Evolutionary conservation across 768 basidiomycete genomes (phyloP).

Genomic region (Pisolithus marmoratus): DNA sequence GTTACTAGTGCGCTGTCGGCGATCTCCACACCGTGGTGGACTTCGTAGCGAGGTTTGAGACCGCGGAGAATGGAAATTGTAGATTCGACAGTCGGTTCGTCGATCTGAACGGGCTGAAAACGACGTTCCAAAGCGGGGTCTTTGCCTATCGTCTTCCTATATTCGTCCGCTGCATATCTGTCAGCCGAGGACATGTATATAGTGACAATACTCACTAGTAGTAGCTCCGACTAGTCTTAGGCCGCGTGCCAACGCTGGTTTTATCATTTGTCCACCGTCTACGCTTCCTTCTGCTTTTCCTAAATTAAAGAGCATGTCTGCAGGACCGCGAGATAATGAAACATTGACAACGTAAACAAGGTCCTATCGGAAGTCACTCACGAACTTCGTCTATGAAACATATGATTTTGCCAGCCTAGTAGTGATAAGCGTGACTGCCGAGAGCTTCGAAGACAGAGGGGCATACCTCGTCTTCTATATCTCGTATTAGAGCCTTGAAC

Average conservation of each 20-base stretch:
- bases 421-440: constrained; percentile 8
- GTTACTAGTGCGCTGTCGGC: constrained; percentile 86
- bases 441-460: constrained; percentile 20
- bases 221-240: constrained; percentile 88
- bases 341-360: background rate
- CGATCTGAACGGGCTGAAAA: constrained; percentile 85
- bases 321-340: background rate
- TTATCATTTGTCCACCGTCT: constrained; percentile 92
- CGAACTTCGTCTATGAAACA: constrained; percentile 95
- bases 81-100: constrained; percentile 81
- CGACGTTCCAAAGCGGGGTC: constrained; percentile 88
- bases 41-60: constrained; percentile 78
- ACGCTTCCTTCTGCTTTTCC: constrained; percentile 91
- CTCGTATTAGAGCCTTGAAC: constrained; percentile 83
- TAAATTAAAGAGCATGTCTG: constrained; percentile 78
- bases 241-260: constrained; percentile 83
- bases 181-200: background rate
- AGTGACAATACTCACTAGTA: constrained; percentile 50
- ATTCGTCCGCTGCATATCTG: constrained; percentile 62
- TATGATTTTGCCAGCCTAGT: constrained; percentile 68
- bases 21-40: constrained; percentile 92
- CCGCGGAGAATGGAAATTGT: constrained; percentile 87
- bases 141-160: constrained; percentile 86
- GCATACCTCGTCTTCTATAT: constrained; percentile 78
- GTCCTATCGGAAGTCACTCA: constrained; percentile 35